A percentile compares a stretch with the other conserved stretches of the same genome.
These are phyloP conservation scores for Teunomyces lycoperdinae DNA, from an alignment of 805 yeast species.

Conservation along the genomic window DNA sequence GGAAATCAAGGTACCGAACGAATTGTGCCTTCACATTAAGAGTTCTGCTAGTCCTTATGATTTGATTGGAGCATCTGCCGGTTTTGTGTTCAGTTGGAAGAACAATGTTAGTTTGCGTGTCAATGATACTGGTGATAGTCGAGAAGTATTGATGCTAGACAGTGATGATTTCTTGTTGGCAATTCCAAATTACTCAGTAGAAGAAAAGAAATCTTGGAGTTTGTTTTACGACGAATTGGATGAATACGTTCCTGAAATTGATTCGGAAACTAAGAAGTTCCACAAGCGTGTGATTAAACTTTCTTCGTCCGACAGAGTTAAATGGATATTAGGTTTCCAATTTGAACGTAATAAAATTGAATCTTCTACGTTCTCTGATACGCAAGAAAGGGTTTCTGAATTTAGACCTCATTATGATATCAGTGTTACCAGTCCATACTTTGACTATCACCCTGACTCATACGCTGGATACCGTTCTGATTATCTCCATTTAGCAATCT, in stretches of 20 bases:
- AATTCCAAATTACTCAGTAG: conserved; percentile 47
- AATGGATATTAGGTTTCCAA: conserved; percentile 73
- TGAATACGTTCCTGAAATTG: conserved; percentile 15
- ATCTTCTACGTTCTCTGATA: conserved; percentile 29
- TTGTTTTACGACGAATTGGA: conserved; percentile 26
- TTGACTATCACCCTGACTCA: conserved; percentile 68
- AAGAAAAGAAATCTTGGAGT: conserved; percentile 38
- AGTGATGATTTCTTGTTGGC: conserved; percentile 58
- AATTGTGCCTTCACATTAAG: conserved; percentile 61
- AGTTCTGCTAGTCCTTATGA: conserved; percentile 59
- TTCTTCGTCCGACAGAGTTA: conserved; percentile 55
- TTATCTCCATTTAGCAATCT: conserved; percentile 58
- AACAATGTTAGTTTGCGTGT: conserved; percentile 49
- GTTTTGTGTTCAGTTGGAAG: conserved; percentile 64
- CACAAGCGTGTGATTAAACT: conserved; percentile 53
- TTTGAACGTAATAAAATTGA: conserved; percentile 60
- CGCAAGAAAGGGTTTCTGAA: conserved; percentile 43
- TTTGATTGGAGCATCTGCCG: conserved; percentile 55
- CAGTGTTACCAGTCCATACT: conserved; percentile 54
- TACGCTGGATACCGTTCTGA: conserved; percentile 78
- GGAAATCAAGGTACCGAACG: conserved; percentile 46
- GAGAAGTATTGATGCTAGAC: conserved; percentile 50
- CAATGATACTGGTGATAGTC: conserved; percentile 48
- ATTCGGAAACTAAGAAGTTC: conserved; percentile 29
- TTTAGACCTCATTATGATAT: conserved; percentile 66